Conservation (phyloP, 2,329 filamentous ascomycete species). For the Cyanodermella asteris region DNA sequence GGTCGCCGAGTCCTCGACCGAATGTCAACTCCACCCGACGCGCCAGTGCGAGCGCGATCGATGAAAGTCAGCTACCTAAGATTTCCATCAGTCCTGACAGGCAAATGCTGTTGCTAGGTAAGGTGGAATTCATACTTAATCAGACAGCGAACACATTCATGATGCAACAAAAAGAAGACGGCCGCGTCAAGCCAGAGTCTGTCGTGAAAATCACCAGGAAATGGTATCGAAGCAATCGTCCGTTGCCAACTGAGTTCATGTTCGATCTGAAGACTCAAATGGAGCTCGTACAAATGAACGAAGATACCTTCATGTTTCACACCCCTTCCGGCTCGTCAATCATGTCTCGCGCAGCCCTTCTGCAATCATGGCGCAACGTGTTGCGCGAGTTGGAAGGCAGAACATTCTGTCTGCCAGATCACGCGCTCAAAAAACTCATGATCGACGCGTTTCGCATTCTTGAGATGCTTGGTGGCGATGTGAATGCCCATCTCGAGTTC, state of each 20-base stretch:
- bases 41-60: too few relatives aligned
- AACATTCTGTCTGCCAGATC: slow-evolving; percentile 28
- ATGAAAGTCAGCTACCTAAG: too few relatives aligned
- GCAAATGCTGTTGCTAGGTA: too few relatives aligned
- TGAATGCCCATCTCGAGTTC: slow-evolving; percentile 17
- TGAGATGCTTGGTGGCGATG: slow-evolving; percentile 24
- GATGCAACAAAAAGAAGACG: slow-evolving; percentile 18
- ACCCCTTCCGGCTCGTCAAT: slow-evolving; percentile 19
- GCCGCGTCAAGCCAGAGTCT: slow-evolving; percentile 18
- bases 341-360: slow-evolving; percentile 21
- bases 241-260: slow-evolving; percentile 27
- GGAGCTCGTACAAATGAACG: slow-evolving; percentile 23
- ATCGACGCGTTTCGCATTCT: slow-evolving; percentile 26
- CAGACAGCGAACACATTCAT: slow-evolving; percentile 24
- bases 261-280: slow-evolving; percentile 30
- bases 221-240: slow-evolving; percentile 25
- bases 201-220: slow-evolving; percentile 16
- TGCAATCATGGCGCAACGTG: slow-evolving; percentile 27
- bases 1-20: too few relatives aligned
- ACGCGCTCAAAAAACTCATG: slow-evolving; percentile 25
- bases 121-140: too few relatives aligned
- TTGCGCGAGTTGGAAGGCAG: slow-evolving; percentile 25
- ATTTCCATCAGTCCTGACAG: too few relatives aligned
- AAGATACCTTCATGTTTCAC: slow-evolving; percentile 23
- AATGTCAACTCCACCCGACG: too few relatives aligned